Base-by-base conservation (phyloP, 331 rosid genomes). In the Phaseolus coccineus region DNA sequence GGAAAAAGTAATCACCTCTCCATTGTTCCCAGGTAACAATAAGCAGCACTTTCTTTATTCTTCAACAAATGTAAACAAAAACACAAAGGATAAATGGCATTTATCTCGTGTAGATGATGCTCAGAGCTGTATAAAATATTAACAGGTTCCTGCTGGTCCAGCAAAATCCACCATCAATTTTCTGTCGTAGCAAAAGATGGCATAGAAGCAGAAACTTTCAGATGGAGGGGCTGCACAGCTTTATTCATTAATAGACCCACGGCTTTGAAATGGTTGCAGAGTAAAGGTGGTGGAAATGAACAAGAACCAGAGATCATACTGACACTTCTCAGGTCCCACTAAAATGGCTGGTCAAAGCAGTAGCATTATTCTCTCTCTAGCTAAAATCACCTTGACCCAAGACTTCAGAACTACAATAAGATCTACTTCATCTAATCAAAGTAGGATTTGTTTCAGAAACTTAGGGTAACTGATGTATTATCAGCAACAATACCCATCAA, bases 131-230 rank as follows among this genome's bases (percentile, higher is more conserved):
- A 84, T 80, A 82, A 77, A 80, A 81, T 82, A 87, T 78, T 78
- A 85, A 88, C 86, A 78, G 88, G 82, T 75, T 88, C 76, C 69
- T 80, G 87, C 89, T 74, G 87, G 80, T 87, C 78, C 84, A 84
- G 88, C 85, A 81, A 83, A 87, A 84, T 70, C 91, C 87, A 93
- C 89, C 98, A 84, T 90, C 88, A 96, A 89, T 88, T 46, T 90
- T 86, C 85, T 79, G 87, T 82, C 87, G 85, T 74, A 64, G 79
- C 80, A 78, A 76, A 88, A 80, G 78, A 52, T 39, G 77, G 93
- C 84, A 88, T 79, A 85, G 89, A 77, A 87, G 88, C 94, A 90
- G 87, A 91, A 81, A 62, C 72, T 58, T 78, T 87, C 81, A 78
- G 93, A 86, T 90, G 93, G 87, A 85, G 63, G 83, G 82, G 91